These are phyloP conservation scores for Takashimella koratensis DNA, from an alignment of 1,284 basidiomycete genomes.

Conservation along the genomic window DNA sequence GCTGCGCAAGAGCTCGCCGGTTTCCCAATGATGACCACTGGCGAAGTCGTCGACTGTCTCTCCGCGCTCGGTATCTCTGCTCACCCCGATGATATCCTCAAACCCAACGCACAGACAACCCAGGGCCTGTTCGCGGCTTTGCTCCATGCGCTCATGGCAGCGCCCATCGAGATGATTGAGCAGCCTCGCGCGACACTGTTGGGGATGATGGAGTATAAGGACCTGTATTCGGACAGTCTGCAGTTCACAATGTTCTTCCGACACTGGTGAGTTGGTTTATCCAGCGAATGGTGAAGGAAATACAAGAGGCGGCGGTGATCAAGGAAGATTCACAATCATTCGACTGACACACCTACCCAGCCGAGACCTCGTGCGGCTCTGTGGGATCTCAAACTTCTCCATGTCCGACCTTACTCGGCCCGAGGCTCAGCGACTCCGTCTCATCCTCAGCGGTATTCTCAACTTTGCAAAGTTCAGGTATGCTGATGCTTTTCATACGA, in stretches of 20 bases:
- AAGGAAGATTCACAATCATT: too few relatives aligned
- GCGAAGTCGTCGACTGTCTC: constrained; percentile 31
- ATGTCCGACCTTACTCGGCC: constrained; percentile 70
- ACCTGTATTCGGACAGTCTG: constrained; percentile 60
- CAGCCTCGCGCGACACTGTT: constrained; percentile 60
- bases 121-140: constrained; percentile 53
- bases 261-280: constrained; percentile 58
- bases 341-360: too few relatives aligned
- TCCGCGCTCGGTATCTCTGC: constrained; percentile 49
- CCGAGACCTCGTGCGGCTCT: constrained; percentile 63
- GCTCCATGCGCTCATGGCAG: constrained; percentile 65
- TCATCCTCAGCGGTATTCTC: constrained; percentile 77
- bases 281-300: constrained; percentile 7
- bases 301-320: too few relatives aligned
- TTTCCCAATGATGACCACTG: constrained; percentile 35
- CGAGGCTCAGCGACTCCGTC: constrained; percentile 64
- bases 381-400: constrained; percentile 72
- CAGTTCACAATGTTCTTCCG: constrained; percentile 61
- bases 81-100: constrained; percentile 63
- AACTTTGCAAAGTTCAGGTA: constrained; percentile 83
- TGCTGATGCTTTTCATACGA: too few relatives aligned
- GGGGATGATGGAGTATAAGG: constrained; percentile 54
- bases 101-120: constrained; percentile 65
- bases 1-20: constrained; percentile 14
- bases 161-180: constrained; percentile 60